phyloP scores from a whole-genome alignment of 495 filamentous ascomycete genomes.

The Thermothielavioides terrestris region DNA sequence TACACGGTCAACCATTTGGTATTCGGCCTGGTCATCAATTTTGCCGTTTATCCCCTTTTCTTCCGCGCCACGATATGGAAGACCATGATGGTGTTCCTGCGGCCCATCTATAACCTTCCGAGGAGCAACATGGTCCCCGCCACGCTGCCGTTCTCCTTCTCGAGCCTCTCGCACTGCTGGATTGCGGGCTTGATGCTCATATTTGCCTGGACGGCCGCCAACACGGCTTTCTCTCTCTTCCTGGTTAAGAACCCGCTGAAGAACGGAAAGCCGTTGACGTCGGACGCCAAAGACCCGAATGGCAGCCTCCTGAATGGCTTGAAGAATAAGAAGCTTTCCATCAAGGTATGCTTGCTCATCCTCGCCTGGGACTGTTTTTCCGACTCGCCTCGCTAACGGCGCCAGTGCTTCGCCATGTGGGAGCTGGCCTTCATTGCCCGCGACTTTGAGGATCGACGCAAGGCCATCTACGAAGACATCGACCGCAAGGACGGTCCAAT shows the following conservation, averaged over 20 bases:
- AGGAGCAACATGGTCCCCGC: conserved; percentile 53
- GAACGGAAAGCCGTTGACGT: conserved; percentile 70
- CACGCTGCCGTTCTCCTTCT: conserved; percentile 48
- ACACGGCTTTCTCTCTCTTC: conserved; percentile 67
- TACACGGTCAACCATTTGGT: conserved; percentile 34
- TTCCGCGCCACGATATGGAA: conserved; percentile 58
- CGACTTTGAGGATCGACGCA: conserved; percentile 61
- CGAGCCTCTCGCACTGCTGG: conserved; percentile 51
- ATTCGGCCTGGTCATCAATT: conserved; percentile 37
- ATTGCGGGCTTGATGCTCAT: conserved; percentile 58
- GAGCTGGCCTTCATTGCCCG: conserved; percentile 74
- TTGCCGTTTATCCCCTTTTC: conserved; percentile 55
- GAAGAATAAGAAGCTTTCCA: conserved; percentile 60
- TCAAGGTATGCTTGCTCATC: conserved; percentile 49
- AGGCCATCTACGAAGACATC: conserved; percentile 79
- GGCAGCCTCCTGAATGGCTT: conserved; percentile 80
- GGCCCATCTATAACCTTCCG: conserved; percentile 65
- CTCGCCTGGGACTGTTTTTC: not conserved
- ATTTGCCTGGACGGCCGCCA: conserved; percentile 63
- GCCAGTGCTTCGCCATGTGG: conserved; percentile 77
- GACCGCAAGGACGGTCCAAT: conserved; percentile 69
- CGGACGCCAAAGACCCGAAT: conserved; percentile 81
- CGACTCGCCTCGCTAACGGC: conserved; percentile 13
- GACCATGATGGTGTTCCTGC: conserved; percentile 57
- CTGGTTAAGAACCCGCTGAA: conserved; percentile 75